These are phyloP conservation scores for Trichoderma atrobrunneum DNA, from an alignment of 2,329 filamentous ascomycete genomes.

Conservation along the genomic window DNA sequence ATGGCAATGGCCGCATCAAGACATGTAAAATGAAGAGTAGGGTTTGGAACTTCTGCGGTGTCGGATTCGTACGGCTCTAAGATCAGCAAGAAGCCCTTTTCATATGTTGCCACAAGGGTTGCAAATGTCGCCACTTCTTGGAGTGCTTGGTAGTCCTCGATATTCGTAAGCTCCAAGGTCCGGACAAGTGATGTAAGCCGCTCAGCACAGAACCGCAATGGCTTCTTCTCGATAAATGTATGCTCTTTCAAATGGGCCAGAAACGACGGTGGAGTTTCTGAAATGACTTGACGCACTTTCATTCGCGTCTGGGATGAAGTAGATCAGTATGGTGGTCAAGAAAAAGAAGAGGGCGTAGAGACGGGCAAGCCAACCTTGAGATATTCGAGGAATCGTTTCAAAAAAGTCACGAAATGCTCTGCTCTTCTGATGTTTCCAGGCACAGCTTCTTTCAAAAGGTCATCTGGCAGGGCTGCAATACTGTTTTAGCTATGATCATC, in stretches of 20 bases:
- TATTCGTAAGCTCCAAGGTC: constrained; percentile 92
- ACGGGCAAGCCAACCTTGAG: constrained; percentile 57
- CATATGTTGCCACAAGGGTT: constrained; percentile 92
- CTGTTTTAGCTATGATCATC: not conserved
- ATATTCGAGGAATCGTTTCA: constrained; percentile 97
- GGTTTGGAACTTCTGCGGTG: constrained; percentile 91
- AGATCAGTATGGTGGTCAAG: not conserved
- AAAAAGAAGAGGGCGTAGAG: too few relatives aligned
- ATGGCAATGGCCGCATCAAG: constrained; percentile 97
- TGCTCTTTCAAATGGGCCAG: constrained; percentile 89
- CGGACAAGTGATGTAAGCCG: constrained; percentile 89
- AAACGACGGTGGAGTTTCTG: constrained; percentile 93
- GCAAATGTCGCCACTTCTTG: constrained; percentile 98
- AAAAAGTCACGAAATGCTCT: constrained; percentile 91
- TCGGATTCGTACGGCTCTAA: constrained; percentile 97
- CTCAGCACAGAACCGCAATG: constrained; percentile 90
- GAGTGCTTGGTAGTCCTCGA: constrained; percentile 94
- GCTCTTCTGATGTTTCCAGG: constrained; percentile 94
- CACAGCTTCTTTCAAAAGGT: constrained; percentile 90
- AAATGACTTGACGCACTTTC: constrained; percentile 97
- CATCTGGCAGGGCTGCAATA: constrained; percentile 75
- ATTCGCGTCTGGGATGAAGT: constrained; percentile 69
- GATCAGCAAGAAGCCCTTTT: constrained; percentile 92
- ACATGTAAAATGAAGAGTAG: constrained; percentile 94
- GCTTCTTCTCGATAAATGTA: constrained; percentile 97